A percentile compares a stretch with the other conserved stretches of the same genome.
Evolutionary conservation across 2,329 filamentous ascomycete genomes (phyloP).

Genomic region (Epichloe baconii): DNA sequence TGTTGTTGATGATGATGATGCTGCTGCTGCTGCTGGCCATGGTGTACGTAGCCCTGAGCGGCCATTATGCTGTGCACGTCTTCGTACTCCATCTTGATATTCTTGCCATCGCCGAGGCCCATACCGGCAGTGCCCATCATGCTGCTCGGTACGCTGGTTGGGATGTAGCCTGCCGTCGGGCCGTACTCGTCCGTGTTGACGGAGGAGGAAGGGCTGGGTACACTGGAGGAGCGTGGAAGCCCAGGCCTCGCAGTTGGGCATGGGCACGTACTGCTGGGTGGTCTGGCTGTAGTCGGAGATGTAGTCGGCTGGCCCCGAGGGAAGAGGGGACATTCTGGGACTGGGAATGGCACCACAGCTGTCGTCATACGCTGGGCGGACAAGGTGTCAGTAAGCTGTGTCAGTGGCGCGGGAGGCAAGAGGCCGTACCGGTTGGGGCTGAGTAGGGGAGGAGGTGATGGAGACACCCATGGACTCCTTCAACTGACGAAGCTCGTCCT

Average conservation of each 20-base stretch:
- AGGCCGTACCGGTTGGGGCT: conserved; percentile 23
- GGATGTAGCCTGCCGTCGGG: conserved; percentile 27
- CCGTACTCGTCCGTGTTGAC: conserved; percentile 34
- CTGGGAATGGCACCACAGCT: conserved; percentile 27
- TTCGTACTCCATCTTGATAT: conserved; percentile 28
- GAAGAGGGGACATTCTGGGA: conserved; percentile 32
- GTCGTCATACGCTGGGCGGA: conserved; percentile 25
- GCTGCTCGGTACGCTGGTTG: conserved; percentile 33
- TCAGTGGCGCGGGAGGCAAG: conserved; percentile 1
- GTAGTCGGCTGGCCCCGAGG: conserved; percentile 27
- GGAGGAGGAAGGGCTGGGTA: conserved; percentile 39
- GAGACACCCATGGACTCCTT: conserved; percentile 32
- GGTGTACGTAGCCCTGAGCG: conserved; percentile 15
- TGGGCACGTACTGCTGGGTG: conserved; percentile 20
- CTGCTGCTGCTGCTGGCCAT: conserved; percentile 1
- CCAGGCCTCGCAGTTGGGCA: conserved; percentile 34
- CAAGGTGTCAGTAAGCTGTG: conserved; percentile 11
- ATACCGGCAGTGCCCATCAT: conserved; percentile 18
- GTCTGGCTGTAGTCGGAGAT: conserved; percentile 27
- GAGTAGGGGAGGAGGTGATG: conserved; percentile 28
- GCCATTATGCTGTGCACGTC: conserved; percentile 18
- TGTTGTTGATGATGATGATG: conserved; percentile 14
- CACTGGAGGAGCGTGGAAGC: conserved; percentile 31
- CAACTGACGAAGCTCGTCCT: conserved; percentile 36
- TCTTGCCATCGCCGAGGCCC: conserved; percentile 19